Conservation (phyloP, 192 early-diverging fungal species). For the Entomortierella chlamydospora region DNA sequence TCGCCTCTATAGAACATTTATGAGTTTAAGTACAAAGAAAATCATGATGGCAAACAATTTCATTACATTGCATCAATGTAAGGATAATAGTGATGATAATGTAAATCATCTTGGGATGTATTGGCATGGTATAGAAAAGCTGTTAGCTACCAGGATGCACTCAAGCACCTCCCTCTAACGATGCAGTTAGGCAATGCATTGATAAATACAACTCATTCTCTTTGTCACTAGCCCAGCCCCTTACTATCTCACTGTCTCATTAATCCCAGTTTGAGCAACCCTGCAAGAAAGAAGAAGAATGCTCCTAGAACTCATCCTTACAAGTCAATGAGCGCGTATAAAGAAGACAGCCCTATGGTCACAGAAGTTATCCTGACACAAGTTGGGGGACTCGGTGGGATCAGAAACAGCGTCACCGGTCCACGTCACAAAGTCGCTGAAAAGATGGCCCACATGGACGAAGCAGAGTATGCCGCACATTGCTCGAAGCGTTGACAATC, state of each 20-base stretch:
- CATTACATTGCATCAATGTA: no score
- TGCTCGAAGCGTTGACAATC: constrained; percentile 42
- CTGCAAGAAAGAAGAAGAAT: constrained; percentile 50
- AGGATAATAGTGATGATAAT: background rate
- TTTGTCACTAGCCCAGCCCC: background rate
- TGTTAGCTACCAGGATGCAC: background rate
- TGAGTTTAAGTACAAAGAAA: no score
- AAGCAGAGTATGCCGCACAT: constrained; percentile 43
- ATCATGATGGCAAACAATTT: no score
- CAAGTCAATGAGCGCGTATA: constrained; percentile 45
- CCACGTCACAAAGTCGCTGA: constrained; percentile 49
- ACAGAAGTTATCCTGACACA: constrained; percentile 47
- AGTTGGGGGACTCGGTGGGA: constrained; percentile 44
- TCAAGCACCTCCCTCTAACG: background rate
- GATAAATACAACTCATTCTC: background rate
- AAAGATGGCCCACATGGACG: constrained; percentile 49
- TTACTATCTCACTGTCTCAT: background rate
- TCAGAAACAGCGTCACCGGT: constrained; percentile 33
- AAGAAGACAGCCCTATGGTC: constrained; percentile 44
- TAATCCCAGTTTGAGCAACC: constrained; percentile 27
- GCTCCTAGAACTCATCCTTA: constrained; percentile 42
- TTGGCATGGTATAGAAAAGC: background rate
- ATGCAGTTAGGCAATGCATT: background rate
- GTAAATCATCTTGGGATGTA: background rate
- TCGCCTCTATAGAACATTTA: no score